Evolutionary conservation across 352 stramenopile genomes (phyloP), one percentile per base, ranked within the genome.

Genomic region (Thraustochytrium sp.): DNA sequence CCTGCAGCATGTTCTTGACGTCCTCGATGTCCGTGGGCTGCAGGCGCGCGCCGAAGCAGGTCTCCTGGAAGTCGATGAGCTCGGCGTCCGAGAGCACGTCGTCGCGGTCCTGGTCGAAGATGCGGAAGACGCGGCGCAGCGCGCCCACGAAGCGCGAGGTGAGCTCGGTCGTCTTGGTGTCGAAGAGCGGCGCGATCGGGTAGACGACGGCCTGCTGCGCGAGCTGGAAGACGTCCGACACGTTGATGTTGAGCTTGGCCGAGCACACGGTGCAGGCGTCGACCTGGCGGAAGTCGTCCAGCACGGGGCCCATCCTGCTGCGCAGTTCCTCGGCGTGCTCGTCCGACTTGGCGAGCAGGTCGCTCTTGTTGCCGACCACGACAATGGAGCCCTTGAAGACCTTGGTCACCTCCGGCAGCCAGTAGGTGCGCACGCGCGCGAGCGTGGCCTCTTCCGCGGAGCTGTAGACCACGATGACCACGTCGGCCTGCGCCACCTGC

Each of bases 131-230:
- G n/a, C 92, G 89, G 75, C 93, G 94, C 65, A 96, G 94, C 0
- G 91, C 92, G 56, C 93, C 93, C 16, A 92, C 75, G 53, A 91
- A 95, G 56, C 91, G 93, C 59, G 90, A 89, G 82, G 93, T 86
- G 77, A 96, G 87, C 88, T 92, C 86, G 89, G 93, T 42, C n/a
- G 92, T 93, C 82, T 92, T 92, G 75, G 90, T 89, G 85, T 95
- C 91, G 87, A 93, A 95, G 36, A 96, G 87, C n/a, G 92, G 92
- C 31, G 92, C 89, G 29, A 94, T 89, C 2, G 92, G 92, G 84
- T 96, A 96, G 13, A 96, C 49, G n/a, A 96, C 92, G 3, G 92
- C 91, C 82, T 95, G 94, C 72, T 95, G 91, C 2, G 92, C 92
- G 46, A 93, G 88, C 86, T 93, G 93, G 82, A 96, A 96, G 5